These are phyloP conservation scores for Tetrahymena thermophila DNA, from an alignment of 73 alveolate species.

Conservation along the genomic window DNA sequence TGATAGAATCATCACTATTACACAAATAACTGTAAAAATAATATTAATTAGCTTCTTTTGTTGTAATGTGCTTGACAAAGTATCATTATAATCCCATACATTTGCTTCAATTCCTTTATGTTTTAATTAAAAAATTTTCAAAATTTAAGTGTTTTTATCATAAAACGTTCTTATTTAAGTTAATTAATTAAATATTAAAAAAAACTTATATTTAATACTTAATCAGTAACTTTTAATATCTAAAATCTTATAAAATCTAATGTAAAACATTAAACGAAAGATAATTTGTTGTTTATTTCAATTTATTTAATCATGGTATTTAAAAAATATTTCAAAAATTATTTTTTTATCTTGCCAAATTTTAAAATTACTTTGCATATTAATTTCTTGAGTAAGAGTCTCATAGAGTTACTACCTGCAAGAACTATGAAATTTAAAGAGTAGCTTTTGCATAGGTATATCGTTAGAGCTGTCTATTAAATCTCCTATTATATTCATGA, in stretches of 20 bases:
- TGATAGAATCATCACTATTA: slow-evolving; percentile 85
- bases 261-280: not conserved
- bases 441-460: slow-evolving; percentile 24
- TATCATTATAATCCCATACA: slow-evolving; percentile 41
- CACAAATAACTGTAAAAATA: slow-evolving; percentile 72
- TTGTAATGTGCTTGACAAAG: slow-evolving; percentile 47
- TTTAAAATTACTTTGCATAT: not conserved
- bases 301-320: no score
- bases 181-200: not conserved
- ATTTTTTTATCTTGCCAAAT: not conserved
- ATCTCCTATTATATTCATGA: slow-evolving; percentile 29
- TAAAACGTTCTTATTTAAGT: not conserved
- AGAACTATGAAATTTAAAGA: not conserved
- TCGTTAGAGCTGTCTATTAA: not conserved
- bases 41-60: slow-evolving; percentile 46
- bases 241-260: not conserved
- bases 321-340: not conserved
- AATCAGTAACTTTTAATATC: not conserved
- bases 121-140: not conserved
- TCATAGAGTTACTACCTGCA: not conserved
- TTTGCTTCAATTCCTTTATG: not conserved
- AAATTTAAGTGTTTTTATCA: not conserved
- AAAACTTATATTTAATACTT: not conserved
- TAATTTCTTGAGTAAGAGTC: not conserved
- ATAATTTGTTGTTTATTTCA: no score